A percentile compares a stretch with the other conserved stretches of the same genome.
These are phyloP conservation scores for Pythium pyrilobum DNA, from an alignment of 352 stramenopile species.

Conservation along the genomic window DNA sequence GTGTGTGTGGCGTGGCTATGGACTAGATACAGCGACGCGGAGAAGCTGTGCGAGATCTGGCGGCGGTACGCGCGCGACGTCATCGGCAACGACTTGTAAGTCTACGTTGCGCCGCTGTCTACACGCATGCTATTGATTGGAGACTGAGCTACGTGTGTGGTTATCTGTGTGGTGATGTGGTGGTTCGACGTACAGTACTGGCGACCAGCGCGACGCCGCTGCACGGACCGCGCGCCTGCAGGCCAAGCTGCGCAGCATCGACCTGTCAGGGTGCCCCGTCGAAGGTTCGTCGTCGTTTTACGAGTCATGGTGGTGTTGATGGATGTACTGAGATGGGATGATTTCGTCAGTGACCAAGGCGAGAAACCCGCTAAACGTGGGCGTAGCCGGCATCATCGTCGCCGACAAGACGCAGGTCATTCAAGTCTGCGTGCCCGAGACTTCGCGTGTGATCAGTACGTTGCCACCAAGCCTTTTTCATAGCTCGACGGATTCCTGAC, in stretches of 20 bases:
- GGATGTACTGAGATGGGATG: too few species aligned
- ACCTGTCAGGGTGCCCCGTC: conserved; percentile 63
- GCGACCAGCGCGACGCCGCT: conserved; percentile 9
- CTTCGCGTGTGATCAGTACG: conserved; percentile 48
- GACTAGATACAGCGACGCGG: conserved; percentile 34
- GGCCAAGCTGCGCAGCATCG: conserved; percentile 49
- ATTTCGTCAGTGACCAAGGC: conserved; percentile 41
- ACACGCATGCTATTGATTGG: too few species aligned
- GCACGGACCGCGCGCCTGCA: conserved; percentile 28
- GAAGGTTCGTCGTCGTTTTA: too few species aligned
- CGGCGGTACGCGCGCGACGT: conserved; percentile 50
- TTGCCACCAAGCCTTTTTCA: too few species aligned
- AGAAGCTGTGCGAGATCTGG: conserved; percentile 67
- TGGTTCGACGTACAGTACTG: neutral
- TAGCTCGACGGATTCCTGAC: too few species aligned
- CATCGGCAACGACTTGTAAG: conserved; percentile 33
- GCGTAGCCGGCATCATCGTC: conserved; percentile 49
- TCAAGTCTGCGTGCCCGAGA: conserved; percentile 29
- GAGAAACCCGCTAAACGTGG: conserved; percentile 51
- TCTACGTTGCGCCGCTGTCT: too few species aligned
- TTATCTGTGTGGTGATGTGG: neutral
- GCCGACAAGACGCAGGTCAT: conserved; percentile 54
- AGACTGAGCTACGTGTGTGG: conserved; percentile 19
- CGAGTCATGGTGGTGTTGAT: too few species aligned
- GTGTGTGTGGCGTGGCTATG: too few species aligned